A percentile compares a stretch with the other conserved stretches of the same genome.
These are phyloP conservation scores for Venturia aucupariae DNA, from an alignment of 2,329 filamentous ascomycete species.

Conservation along the genomic window DNA sequence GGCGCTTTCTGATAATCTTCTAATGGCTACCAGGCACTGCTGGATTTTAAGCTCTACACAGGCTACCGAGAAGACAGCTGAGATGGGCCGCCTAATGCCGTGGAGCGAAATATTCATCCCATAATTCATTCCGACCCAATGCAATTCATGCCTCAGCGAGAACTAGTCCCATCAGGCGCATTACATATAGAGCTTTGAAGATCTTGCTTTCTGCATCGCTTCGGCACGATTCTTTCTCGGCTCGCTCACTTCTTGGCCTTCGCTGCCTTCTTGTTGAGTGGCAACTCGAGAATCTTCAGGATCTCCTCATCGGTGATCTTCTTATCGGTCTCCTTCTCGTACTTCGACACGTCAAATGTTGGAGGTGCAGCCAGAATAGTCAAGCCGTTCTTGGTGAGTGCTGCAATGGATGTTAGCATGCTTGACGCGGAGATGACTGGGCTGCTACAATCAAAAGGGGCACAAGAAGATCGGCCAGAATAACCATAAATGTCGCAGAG, in stretches of 20 bases:
- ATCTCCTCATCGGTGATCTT: constrained; percentile 96
- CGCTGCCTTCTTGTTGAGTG: constrained; percentile 69
- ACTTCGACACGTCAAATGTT: constrained; percentile 66
- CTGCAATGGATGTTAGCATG: constrained; percentile 37
- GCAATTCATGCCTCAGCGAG: background rate
- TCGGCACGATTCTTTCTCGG: constrained; percentile 56
- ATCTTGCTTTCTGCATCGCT: background rate
- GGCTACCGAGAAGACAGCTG: background rate
- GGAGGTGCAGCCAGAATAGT: constrained; percentile 74
- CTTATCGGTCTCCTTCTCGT: constrained; percentile 72
- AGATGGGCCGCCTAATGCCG: background rate
- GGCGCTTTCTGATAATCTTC: background rate
- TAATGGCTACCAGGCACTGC: background rate
- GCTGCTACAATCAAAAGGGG: background rate
- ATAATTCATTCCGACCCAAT: background rate
- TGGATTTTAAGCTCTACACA: constrained; percentile 3
- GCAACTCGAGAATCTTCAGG: constrained; percentile 86
- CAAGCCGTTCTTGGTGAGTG: constrained; percentile 95
- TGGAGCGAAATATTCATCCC: background rate
- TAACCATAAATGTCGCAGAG: too few species aligned
- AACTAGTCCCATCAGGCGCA: background rate
- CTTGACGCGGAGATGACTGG: constrained; percentile 15
- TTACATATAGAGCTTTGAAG: background rate
- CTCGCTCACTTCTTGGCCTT: constrained; percentile 77
- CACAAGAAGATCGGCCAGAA: background rate